phyloP scores from a whole-genome alignment of 129 eudicot genomes.

The Flaveria sonorensis region DNA sequence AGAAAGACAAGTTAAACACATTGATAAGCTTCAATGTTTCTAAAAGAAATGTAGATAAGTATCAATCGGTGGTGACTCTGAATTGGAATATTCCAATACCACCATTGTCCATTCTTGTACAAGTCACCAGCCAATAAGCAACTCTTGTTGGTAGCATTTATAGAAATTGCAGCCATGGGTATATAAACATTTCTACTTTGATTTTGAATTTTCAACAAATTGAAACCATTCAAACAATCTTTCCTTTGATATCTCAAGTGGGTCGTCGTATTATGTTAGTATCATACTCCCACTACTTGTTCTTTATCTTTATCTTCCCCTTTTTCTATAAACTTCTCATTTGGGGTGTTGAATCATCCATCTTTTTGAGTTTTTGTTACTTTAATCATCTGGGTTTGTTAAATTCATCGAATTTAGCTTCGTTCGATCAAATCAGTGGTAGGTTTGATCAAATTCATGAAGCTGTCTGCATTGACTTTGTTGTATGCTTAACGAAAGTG shows the following conservation, averaged over 20 bases:
- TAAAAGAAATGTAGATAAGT: neutral
- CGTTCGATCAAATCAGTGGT: conserved; percentile 35
- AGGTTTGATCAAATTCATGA: conserved; percentile 39
- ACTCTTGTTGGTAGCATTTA: too few relatives aligned
- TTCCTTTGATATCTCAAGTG: neutral
- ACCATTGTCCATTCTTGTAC: neutral
- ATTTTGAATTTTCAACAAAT: neutral
- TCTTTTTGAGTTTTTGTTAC: too few relatives aligned
- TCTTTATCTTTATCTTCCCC: neutral
- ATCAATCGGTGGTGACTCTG: neutral
- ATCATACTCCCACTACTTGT: conserved; percentile 33
- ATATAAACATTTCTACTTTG: neutral
- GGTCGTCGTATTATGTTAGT: conserved; percentile 29
- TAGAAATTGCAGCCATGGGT: too few relatives aligned
- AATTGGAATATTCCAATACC: neutral
- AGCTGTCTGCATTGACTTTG: conserved; percentile 37
- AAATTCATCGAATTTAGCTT: neutral
- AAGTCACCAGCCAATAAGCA: neutral
- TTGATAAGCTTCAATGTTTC: too few relatives aligned
- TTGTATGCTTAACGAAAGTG: conserved; percentile 5
- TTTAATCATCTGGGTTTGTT: conserved; percentile 2
- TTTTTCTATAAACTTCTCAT: neutral
- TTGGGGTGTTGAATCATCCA: too few relatives aligned
- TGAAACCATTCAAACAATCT: too few relatives aligned
- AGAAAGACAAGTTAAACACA: too few relatives aligned